Evolutionary conservation across 139 green algal species (phyloP).

Genomic region (Chlorella sp.): DNA sequence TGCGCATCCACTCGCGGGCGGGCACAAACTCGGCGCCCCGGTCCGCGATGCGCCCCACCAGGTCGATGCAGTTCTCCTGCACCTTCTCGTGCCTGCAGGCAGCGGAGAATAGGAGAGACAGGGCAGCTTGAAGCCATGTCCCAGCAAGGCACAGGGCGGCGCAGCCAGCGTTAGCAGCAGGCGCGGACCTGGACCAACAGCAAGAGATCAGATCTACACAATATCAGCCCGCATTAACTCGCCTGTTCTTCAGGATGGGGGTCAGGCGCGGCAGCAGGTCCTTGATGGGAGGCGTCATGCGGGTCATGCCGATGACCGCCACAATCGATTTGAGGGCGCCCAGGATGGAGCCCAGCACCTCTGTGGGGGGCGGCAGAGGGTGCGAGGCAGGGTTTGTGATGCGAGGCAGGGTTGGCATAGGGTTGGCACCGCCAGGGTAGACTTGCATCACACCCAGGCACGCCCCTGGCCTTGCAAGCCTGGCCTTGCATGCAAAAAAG

Average conservation of each 20-base stretch:
- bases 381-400: conserved; percentile 24
- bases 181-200: too few relatives aligned
- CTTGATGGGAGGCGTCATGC: conserved; percentile 99
- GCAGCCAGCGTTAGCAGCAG: too few relatives aligned
- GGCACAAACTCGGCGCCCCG: conserved; percentile 95
- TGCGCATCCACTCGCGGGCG: conserved; percentile 99
- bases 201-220: neutral
- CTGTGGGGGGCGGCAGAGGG: conserved; percentile 57
- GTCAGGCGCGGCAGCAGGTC: conserved; percentile 98
- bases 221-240: too few relatives aligned
- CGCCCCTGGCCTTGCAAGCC: neutral
- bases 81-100: conserved; percentile 80
- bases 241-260: conserved; percentile 97
- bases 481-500: too few relatives aligned
- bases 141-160: too few relatives aligned
- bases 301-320: conserved; percentile 97
- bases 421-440: too few relatives aligned
- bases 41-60: conserved; percentile 98
- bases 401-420: neutral
- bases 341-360: conserved; percentile 98
- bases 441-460: neutral
- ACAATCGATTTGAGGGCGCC: conserved; percentile 97
- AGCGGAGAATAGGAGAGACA: neutral
- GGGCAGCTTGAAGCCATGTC: too few relatives aligned
- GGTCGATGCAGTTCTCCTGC: conserved; percentile 98